Evolutionary conservation across 176 grass and related monocot genomes (phyloP), one percentile per base, ranked within the genome.

Genomic region (Tillandsia leiboldiana): DNA sequence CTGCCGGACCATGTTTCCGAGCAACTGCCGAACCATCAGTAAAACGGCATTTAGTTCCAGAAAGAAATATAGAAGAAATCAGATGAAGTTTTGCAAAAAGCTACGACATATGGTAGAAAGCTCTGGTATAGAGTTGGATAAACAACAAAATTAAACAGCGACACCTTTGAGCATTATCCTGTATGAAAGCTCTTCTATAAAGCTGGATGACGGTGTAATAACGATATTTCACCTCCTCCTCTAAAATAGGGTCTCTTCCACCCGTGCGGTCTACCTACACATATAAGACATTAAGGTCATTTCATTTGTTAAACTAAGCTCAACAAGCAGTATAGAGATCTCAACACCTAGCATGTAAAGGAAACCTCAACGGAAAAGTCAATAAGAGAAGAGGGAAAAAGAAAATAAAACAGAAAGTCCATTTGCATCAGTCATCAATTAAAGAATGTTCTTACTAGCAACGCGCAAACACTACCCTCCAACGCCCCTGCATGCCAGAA

Each of bases 401-500:
- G 29, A 33, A 42, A 42, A 42, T 42, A 42, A 42, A 42, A 6
- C 33, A 42, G 33, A 42, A 42, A 42, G 3, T 42, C 33, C 3
- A 7, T 5, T 42, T 42, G 33, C 33, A 42, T 42, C 33, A 42
- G 33, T 42, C 14, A 27, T 13, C 50, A 24, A 73, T 29, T 17
- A 47, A 22, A 79, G 15, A 28, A 57, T 75, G 0, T 23, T 42
- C 75, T 90, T 84, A 99, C 94, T 75, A 99, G 65, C 83, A 99
- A 58, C 6, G 94, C 84, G 26, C 94, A 99, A 65, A 99, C 86
- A 72, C 87, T 99, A 64, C 94, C 94, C 80, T 99, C 94, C n/a
- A 99, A 74, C 22, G 94, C 89, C 66, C 94, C 94, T 18, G 94
- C 94, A 86, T 99, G 94, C 94, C 94, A 99, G 77, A 99, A 99